Percentiles rank a stretch among this genome's conserved stretches.
Evolutionary conservation across 2,329 filamentous ascomycete genomes (phyloP).

Genomic region (Ascochyta clinopodiicola): DNA sequence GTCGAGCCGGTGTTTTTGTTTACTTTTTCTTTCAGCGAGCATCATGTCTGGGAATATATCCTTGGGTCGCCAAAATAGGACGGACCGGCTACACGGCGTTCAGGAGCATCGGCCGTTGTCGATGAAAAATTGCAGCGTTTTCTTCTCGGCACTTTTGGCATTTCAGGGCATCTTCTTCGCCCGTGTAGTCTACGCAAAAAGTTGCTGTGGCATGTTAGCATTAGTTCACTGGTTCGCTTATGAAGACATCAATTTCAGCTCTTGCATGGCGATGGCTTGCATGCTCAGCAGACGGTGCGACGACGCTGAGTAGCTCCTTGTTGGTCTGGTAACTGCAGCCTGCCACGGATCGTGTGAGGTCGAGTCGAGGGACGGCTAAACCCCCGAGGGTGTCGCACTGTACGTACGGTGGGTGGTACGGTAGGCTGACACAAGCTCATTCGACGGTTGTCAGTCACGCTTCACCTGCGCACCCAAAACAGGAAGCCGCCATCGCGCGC

Average conservation of each 20-base stretch:
- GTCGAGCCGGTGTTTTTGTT: conserved; percentile 18
- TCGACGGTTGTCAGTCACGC: conserved; percentile 8
- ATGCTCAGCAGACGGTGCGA: not conserved
- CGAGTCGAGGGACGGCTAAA: not conserved
- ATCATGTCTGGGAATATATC: conserved; percentile 33
- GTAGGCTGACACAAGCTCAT: not conserved
- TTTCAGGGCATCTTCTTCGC: conserved; percentile 24
- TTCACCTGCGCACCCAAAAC: conserved; percentile 9
- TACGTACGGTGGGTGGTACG: not conserved
- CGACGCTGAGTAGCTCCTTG: not conserved
- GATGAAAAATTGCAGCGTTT: conserved; percentile 41
- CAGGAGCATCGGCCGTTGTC: conserved; percentile 26
- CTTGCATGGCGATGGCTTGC: not conserved
- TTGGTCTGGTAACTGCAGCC: not conserved
- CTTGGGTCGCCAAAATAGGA: conserved; percentile 42
- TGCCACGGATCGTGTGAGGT: not conserved
- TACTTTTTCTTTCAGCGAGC: conserved; percentile 30
- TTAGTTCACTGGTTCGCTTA: conserved; percentile 10
- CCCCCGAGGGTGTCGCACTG: not conserved
- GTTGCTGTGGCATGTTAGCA: conserved; percentile 27
- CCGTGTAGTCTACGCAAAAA: conserved; percentile 49
- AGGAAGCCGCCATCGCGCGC: conserved; percentile 7
- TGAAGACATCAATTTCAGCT: conserved; percentile 1
- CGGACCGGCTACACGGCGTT: conserved; percentile 43
- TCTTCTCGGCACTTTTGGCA: conserved; percentile 22